A percentile compares a stretch with the other conserved stretches of the same genome.
phyloP scores from a whole-genome alignment of 495 filamentous ascomycete species.

The Penicillium roqueforti region DNA sequence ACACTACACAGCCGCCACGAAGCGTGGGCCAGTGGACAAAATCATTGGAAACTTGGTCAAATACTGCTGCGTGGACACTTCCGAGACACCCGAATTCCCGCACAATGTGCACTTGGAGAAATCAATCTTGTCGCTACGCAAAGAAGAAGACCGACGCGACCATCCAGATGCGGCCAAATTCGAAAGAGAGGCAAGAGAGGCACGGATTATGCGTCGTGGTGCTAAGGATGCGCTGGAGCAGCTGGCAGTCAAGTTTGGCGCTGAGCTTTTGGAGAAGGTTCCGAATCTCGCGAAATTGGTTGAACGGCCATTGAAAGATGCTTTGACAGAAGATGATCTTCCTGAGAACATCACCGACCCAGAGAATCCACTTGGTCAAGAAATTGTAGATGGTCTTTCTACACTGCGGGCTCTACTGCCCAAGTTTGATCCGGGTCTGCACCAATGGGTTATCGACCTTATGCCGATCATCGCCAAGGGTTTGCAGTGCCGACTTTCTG shows the following conservation, averaged over 20 bases:
- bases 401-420: slow-evolving; percentile 86
- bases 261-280: slow-evolving; percentile 68
- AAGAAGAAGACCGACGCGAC: slow-evolving; percentile 94
- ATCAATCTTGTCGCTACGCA: slow-evolving; percentile 83
- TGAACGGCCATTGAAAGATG: slow-evolving; percentile 68
- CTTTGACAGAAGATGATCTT: slow-evolving; percentile 65
- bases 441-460: slow-evolving; percentile 72
- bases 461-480: slow-evolving; percentile 85
- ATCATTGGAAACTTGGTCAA: slow-evolving; percentile 90
- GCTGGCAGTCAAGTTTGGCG: slow-evolving; percentile 70
- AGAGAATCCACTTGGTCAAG: slow-evolving; percentile 72
- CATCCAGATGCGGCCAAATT: slow-evolving; percentile 85
- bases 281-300: slow-evolving; percentile 78
- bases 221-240: slow-evolving; percentile 95
- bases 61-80: slow-evolving; percentile 94
- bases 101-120: slow-evolving; percentile 68
- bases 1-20: slow-evolving; percentile 70
- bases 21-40: slow-evolving; percentile 82
- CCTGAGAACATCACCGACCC: slow-evolving; percentile 65
- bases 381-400: slow-evolving; percentile 89
- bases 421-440: slow-evolving; percentile 67
- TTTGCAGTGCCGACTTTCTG: slow-evolving; percentile 77
- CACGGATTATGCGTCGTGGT: slow-evolving; percentile 82
- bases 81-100: slow-evolving; percentile 92
- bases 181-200: slow-evolving; percentile 78